phyloP scores from a whole-genome alignment of 176 grass and related monocot genomes.

The Oropetium thomaeum region DNA sequence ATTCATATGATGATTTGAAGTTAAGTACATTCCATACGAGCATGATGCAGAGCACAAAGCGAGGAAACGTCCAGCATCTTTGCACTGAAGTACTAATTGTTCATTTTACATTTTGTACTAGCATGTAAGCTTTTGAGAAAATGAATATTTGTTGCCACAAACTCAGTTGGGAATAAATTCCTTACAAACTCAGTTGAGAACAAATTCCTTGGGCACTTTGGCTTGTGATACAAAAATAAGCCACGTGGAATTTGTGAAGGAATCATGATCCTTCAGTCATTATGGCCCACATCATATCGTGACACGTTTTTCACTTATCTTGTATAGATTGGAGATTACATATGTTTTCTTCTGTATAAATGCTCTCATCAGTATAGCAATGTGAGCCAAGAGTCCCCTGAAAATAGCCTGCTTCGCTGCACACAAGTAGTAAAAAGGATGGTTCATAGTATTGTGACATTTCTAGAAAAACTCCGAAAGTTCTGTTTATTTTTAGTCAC shows the following conservation, averaged over 20 bases:
- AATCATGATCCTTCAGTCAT: conserved; percentile 5
- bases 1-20: background rate
- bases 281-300: background rate
- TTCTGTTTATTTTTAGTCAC: conserved; percentile 23
- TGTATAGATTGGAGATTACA: background rate
- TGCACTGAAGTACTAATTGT: conserved; percentile 1
- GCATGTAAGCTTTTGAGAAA: background rate
- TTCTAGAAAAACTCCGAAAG: conserved; percentile 20
- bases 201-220: conserved; percentile 5
- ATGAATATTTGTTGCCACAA: background rate
- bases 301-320: background rate
- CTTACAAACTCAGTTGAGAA: conserved; percentile 7
- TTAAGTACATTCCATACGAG: background rate
- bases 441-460: conserved; percentile 6
- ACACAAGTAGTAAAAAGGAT: conserved; percentile 25
- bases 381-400: background rate
- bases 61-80: conserved; percentile 9
- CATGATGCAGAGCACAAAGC: conserved; percentile 11
- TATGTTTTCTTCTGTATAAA: conserved; percentile 18
- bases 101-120: conserved; percentile 11
- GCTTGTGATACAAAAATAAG: conserved; percentile 1
- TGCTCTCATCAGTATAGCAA: background rate
- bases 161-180: conserved; percentile 23
- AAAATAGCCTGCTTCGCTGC: conserved; percentile 5
- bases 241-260: conserved; percentile 16